Base-by-base conservation (phyloP, 192 early-diverging fungal species). In the Dissophora globulifera region DNA sequence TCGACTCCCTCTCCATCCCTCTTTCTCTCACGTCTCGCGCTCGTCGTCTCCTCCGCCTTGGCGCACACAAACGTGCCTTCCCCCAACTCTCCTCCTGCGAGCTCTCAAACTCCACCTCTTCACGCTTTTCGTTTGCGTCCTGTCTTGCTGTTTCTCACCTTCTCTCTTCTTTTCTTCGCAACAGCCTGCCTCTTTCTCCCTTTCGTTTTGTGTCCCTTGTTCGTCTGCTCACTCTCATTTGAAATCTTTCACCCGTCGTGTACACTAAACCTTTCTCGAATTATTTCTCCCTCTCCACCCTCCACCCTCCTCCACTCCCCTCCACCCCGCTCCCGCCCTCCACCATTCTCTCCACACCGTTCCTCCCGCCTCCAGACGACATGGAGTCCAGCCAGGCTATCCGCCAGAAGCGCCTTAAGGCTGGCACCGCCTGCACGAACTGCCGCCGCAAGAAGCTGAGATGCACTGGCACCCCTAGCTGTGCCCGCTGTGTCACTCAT, bases 371-470 rank as follows among this genome's bases (percentile, higher is more conserved):
- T n/a, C 9, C 43, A 11, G 23, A 10, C 16, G 1, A 9, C 4
- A 58, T 58, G 56, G 67, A 59, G 31, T n/a, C 48, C 22, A 50
- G 16, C 22, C 71, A 58, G 20, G 63, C 50, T 26, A 50, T 57
- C 45, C 72, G 72, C 11, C 72, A 76, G 43, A 76, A 76, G 26
- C 62, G 72, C 16, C 72, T 76, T 51, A 76, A 76, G 17, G 72
- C 72, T 23, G 72, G 72, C 17, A 76, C 72, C 0, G 72, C 72
- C 16, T 76, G 72, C 50, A 76, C 72, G 1, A 76, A 76, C 58
- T 76, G 72, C 19, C 72, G 72, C 30, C 72, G 72, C 50, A 76
- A 76, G 46, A 76, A 76, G 52, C 53, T 74, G 19, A 49, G 72
- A 1, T 76, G 72, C 43, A 76, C 72, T 25, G 72, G 72, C 31